Conservation (phyloP, 2,329 filamentous ascomycete genomes). For the Trichoderma hamatum region DNA sequence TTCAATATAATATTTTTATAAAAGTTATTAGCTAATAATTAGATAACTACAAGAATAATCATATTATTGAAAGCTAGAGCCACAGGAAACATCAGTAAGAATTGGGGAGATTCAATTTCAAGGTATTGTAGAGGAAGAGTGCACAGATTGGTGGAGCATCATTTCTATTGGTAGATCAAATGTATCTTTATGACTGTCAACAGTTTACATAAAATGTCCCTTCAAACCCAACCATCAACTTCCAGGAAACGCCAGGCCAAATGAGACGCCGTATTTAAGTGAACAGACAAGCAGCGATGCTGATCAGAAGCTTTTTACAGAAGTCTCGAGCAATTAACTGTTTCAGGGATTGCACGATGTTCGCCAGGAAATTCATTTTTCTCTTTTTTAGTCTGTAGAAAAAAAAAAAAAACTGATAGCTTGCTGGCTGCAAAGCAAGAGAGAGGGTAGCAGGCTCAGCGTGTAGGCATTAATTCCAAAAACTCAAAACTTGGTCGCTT, state of each 20-base stretch:
- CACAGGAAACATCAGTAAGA: neutral
- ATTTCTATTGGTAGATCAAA: slow-evolving; percentile 31
- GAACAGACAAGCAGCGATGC: slow-evolving; percentile 27
- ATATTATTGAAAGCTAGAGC: too few species aligned
- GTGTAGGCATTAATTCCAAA: slow-evolving; percentile 6
- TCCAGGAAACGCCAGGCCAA: slow-evolving; percentile 40
- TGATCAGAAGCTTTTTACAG: slow-evolving; percentile 6
- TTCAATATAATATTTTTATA: too few species aligned
- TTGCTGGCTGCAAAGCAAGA: slow-evolving; percentile 13
- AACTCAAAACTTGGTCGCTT: slow-evolving; percentile 23
- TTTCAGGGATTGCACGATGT: slow-evolving; percentile 8
- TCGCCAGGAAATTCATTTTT: neutral
- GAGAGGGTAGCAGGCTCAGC: slow-evolving; percentile 16
- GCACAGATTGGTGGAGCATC: slow-evolving; percentile 5
- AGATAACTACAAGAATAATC: too few species aligned
- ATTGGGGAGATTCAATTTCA: neutral
- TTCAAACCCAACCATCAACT: slow-evolving; percentile 34
- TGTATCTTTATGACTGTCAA: slow-evolving; percentile 30
- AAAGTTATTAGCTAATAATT: too few species aligned
- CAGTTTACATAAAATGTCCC: slow-evolving; percentile 38
- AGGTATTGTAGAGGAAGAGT: too few species aligned
- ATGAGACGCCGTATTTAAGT: slow-evolving; percentile 34
- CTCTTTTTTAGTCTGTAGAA: neutral
- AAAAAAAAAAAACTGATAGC: slow-evolving; percentile 1
- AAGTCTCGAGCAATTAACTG: neutral